These are phyloP conservation scores for Ploettnerulaceae sp. DNA, from an alignment of 2,329 filamentous ascomycete species.

Conservation along the genomic window DNA sequence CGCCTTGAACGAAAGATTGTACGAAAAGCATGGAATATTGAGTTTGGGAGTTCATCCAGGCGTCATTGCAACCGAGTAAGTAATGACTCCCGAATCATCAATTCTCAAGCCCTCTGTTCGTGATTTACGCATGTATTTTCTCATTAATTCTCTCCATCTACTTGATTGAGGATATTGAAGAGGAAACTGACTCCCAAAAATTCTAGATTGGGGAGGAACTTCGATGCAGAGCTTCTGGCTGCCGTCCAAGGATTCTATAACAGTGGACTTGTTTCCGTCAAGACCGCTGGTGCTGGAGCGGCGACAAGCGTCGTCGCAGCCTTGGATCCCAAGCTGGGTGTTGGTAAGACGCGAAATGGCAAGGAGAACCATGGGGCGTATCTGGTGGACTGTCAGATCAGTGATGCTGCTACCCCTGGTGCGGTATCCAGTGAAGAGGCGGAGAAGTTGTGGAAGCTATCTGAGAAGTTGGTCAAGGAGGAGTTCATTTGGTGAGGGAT, in stretches of 20 bases:
- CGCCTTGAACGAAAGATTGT: conserved; percentile 28
- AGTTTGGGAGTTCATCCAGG: conserved; percentile 34
- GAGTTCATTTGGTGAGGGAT: conserved; percentile 30
- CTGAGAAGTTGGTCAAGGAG: conserved; percentile 42
- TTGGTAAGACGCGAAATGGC: conserved; percentile 18
- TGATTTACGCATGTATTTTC: too few species aligned
- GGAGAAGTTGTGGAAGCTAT: conserved; percentile 42
- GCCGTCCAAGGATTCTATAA: conserved; percentile 1
- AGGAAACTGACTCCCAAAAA: too few species aligned
- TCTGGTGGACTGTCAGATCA: conserved; percentile 35
- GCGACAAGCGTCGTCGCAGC: conserved; percentile 37
- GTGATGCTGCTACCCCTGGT: conserved; percentile 24
- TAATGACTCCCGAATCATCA: too few species aligned
- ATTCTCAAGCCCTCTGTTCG: too few species aligned
- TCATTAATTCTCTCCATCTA: too few species aligned
- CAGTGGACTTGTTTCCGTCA: not conserved
- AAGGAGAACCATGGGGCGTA: conserved; percentile 31
- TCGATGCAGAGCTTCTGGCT: not conserved
- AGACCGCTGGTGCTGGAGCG: conserved; percentile 5
- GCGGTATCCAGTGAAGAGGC: conserved; percentile 32
- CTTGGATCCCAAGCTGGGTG: conserved; percentile 33
- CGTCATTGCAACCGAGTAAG: conserved; percentile 26
- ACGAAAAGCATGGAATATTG: conserved; percentile 24
- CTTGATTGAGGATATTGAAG: too few species aligned
- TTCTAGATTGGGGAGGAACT: conserved; percentile 32